Percentiles rank a stretch among this genome's conserved stretches.
phyloP scores from a whole-genome alignment of 345 rosid species.

The Hevea brasiliensis region DNA sequence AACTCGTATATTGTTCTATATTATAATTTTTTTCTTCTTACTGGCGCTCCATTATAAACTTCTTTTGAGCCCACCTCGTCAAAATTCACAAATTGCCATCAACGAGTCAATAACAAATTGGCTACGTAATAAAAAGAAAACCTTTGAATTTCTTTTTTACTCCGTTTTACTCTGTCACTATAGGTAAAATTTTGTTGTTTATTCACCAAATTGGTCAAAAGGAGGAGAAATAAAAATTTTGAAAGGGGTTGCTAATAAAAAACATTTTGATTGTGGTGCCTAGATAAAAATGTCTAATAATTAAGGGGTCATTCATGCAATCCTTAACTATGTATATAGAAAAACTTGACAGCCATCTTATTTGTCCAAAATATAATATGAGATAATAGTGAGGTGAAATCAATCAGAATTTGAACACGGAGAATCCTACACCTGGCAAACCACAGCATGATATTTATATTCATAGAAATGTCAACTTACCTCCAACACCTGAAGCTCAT shows the following conservation, averaged over 20 bases:
- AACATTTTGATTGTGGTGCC: not conserved
- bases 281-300: not conserved
- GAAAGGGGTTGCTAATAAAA: not conserved
- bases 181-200: not conserved
- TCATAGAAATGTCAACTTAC: slow-evolving; percentile 35
- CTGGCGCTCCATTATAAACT: too few species aligned
- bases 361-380: not conserved
- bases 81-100: not conserved
- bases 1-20: not conserved
- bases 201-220: not conserved
- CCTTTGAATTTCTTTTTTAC: not conserved
- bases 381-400: not conserved
- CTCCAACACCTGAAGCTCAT: slow-evolving; percentile 78
- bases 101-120: not conserved
- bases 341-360: not conserved
- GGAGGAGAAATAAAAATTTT: not conserved
- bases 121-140: not conserved
- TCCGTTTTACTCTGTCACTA: not conserved
- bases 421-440: not conserved
- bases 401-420: slow-evolving; percentile 4
- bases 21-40: not conserved
- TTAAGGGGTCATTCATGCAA: not conserved
- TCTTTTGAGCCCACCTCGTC: not conserved
- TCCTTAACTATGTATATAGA: not conserved
- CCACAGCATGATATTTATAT: not conserved